Conservation (phyloP, 495 filamentous ascomycete species). For the Annulohypoxylon stygium region DNA sequence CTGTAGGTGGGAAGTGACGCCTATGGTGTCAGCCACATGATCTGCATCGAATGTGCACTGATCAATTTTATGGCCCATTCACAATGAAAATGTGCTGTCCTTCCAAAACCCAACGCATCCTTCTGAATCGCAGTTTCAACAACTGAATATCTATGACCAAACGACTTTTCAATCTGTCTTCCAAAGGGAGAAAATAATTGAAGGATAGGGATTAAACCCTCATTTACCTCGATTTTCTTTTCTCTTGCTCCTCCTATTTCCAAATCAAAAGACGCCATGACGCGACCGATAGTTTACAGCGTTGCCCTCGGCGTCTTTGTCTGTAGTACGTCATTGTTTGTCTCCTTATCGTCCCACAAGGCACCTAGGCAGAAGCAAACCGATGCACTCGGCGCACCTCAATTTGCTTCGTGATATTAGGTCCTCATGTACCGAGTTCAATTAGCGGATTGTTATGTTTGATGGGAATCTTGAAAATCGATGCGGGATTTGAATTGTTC, state of each 20-base stretch:
- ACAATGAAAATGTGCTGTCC: slow-evolving; percentile 33
- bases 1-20: slow-evolving; percentile 10
- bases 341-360: slow-evolving; percentile 25
- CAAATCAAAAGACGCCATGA: slow-evolving; percentile 54
- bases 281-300: slow-evolving; percentile 67
- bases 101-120: slow-evolving; percentile 36
- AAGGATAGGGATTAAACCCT: slow-evolving; percentile 26
- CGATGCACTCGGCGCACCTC: slow-evolving; percentile 24
- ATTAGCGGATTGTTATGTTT: background rate
- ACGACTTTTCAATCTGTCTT: slow-evolving; percentile 15
- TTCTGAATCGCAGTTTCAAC: slow-evolving; percentile 24
- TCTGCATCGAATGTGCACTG: slow-evolving; percentile 23
- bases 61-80: slow-evolving; percentile 1
- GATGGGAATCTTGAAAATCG: slow-evolving; percentile 6
- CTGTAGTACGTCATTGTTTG: slow-evolving; percentile 65
- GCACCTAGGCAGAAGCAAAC: slow-evolving; percentile 34
- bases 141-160: slow-evolving; percentile 23
- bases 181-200: slow-evolving; percentile 22
- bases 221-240: slow-evolving; percentile 12
- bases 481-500: slow-evolving; percentile 3
- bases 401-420: background rate
- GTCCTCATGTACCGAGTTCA: background rate
- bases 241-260: slow-evolving; percentile 6
- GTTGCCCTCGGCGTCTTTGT: slow-evolving; percentile 70
- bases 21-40: slow-evolving; percentile 38